Percentiles rank a stretch among this genome's conserved stretches.
Evolutionary conservation across 2,329 filamentous ascomycete genomes (phyloP).

Genomic region (Sporothrix mexicana): DNA sequence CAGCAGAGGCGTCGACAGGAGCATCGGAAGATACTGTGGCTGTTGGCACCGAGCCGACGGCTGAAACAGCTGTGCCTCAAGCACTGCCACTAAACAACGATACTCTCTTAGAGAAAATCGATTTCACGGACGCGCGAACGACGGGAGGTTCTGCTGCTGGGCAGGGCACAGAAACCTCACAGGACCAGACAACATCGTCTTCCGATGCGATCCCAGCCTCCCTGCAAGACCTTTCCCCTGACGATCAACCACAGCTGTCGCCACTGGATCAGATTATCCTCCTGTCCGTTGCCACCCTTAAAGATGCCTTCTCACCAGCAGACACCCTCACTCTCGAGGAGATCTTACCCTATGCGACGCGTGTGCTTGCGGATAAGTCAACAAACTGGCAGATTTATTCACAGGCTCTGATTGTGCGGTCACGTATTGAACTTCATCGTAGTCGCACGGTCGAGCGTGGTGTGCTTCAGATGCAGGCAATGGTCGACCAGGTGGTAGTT

Average conservation of each 20-base stretch:
- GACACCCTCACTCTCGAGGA: slow-evolving; percentile 92
- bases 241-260: slow-evolving; percentile 79
- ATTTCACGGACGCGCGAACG: slow-evolving; percentile 61
- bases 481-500: slow-evolving; percentile 93
- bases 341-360: slow-evolving; percentile 85
- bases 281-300: slow-evolving; percentile 84
- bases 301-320: slow-evolving; percentile 81
- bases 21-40: not conserved
- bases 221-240: slow-evolving; percentile 71
- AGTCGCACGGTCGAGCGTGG: slow-evolving; percentile 88
- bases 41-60: slow-evolving; percentile 28
- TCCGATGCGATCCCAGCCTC: slow-evolving; percentile 58
- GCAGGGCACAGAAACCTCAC: not conserved
- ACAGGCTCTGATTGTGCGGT: slow-evolving; percentile 86
- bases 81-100: slow-evolving; percentile 87
- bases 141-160: slow-evolving; percentile 43
- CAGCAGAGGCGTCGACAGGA: not conserved
- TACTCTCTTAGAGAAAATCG: slow-evolving; percentile 85
- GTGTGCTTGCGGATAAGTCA: slow-evolving; percentile 84
- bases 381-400: slow-evolving; percentile 99
- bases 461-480: slow-evolving; percentile 88
- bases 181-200: not conserved
- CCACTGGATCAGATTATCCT: slow-evolving; percentile 90
- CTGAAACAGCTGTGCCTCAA: slow-evolving; percentile 56
- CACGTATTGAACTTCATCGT: slow-evolving; percentile 84